Evolutionary conservation across 306 rosid genomes (phyloP).

Genomic region (Trifolium dubium): DNA sequence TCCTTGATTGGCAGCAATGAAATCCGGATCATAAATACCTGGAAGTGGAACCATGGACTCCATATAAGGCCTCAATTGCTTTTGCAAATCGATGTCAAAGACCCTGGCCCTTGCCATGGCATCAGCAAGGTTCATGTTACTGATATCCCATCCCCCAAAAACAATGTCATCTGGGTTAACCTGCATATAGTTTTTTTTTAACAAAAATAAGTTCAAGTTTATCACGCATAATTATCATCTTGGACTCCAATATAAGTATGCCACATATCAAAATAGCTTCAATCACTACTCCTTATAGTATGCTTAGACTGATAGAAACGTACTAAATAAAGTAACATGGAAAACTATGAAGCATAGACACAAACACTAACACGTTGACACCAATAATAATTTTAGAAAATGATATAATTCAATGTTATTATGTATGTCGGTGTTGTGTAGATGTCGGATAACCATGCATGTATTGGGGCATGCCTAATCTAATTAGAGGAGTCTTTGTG

Average conservation of each 20-base stretch:
- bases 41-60: slow-evolving; percentile 98
- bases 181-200: slow-evolving; percentile 43
- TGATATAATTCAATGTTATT: too few relatives aligned
- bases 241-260: neutral
- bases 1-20: slow-evolving; percentile 96
- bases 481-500: too few relatives aligned
- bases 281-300: neutral
- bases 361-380: too few relatives aligned
- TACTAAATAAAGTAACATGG: neutral
- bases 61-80: slow-evolving; percentile 96
- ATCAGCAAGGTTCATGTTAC: slow-evolving; percentile 93
- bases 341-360: too few relatives aligned
- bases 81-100: slow-evolving; percentile 93
- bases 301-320: neutral
- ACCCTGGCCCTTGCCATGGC: slow-evolving; percentile 95
- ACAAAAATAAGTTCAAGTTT: neutral
- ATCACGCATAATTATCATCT: neutral
- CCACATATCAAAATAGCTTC: neutral
- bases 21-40: slow-evolving; percentile 89
- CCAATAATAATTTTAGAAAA: too few relatives aligned
- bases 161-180: slow-evolving; percentile 96
- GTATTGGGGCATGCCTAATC: too few relatives aligned
- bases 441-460: too few relatives aligned
- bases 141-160: slow-evolving; percentile 99
- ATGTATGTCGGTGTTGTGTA: too few relatives aligned